Base-by-base conservation (phyloP, 345 rosid species). In the Bruguiera sexangula region DNA sequence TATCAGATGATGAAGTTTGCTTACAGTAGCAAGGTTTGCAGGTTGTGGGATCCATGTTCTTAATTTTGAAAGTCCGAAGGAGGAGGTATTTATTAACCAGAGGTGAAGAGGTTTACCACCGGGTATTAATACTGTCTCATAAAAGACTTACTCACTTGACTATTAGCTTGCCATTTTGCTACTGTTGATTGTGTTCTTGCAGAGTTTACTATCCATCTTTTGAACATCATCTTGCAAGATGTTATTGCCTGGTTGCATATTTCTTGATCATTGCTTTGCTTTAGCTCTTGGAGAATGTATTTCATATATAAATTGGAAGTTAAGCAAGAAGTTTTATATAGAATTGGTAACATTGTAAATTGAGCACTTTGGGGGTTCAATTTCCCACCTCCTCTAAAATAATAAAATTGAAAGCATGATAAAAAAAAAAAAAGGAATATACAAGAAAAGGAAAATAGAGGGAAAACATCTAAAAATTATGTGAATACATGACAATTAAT, bases 21-120 rank as follows among this genome's bases (percentile, higher is more conserved):
- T 89, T 75, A 82, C 77, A 63, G 78, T 76, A 68, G 83, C 80
- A 80, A 78, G 85, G 77, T 85, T 57, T 88, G 76, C 93, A 91
- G 98, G 82, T 89, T 34, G 27, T 87, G 71, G 87, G 76, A 32
- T 82, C 75, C 69, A 51, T 78, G 37, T 67, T 88, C 58, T 68
- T 86, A 66, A 59, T 69, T 36, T 54, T 75, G 88, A 87, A 79
- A 83, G 54, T 85, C 63, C 86, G 24, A 34, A 79, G 61, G 59
- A 85, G 76, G 74, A 70, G 70, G 20, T n/a, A 68, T 60, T 57
- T 89, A 62, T 80, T 88, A 43, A 69, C 70, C 63, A 85, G 98
- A 83, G 83, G 73, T 10, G 91, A 88, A 72, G 89, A 85, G 63
- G 82, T 94, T 61, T 94, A 91, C 62, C 65, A 69, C 65, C 95